Percentiles rank a stretch among this genome's conserved stretches.
phyloP scores from a whole-genome alignment of 2,329 filamentous ascomycete genomes.

The Botrytis fabae region DNA sequence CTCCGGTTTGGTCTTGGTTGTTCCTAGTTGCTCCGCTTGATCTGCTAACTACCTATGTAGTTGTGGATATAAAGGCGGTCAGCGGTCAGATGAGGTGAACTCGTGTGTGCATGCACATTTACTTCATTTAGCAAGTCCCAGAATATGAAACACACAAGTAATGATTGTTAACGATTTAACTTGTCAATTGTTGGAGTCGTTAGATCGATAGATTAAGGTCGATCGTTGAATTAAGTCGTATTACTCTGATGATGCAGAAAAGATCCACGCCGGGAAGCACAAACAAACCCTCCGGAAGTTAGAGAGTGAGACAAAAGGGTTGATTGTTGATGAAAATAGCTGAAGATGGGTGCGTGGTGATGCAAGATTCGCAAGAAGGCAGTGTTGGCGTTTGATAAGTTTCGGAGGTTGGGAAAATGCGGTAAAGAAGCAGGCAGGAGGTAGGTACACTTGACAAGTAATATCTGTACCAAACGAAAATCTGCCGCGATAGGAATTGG shows the following conservation, averaged over 20 bases:
- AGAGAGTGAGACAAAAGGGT: constrained; percentile 14
- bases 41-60: constrained; percentile 14
- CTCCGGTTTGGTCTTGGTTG: constrained; percentile 6
- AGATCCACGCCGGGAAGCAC: constrained; percentile 1
- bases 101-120: constrained; percentile 7
- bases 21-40: constrained; percentile 1
- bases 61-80: constrained; percentile 17
- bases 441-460: background rate
- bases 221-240: constrained; percentile 6
- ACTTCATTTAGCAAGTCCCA: constrained; percentile 2
- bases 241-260: constrained; percentile 10
- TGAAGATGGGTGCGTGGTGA: constrained; percentile 9
- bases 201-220: background rate
- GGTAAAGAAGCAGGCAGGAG: constrained; percentile 18
- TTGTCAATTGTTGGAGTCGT: background rate
- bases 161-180: background rate
- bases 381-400: constrained; percentile 8
- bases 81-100: constrained; percentile 11
- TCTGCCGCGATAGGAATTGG: constrained; percentile 2
- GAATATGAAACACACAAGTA: constrained; percentile 2
- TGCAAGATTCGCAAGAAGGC: constrained; percentile 3
- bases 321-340: constrained; percentile 2
- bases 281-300: background rate
- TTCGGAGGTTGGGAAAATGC: constrained; percentile 17
- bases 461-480: constrained; percentile 6